These are phyloP conservation scores for Vicia faba DNA, from an alignment of 306 rosid species.

Conservation along the genomic window DNA sequence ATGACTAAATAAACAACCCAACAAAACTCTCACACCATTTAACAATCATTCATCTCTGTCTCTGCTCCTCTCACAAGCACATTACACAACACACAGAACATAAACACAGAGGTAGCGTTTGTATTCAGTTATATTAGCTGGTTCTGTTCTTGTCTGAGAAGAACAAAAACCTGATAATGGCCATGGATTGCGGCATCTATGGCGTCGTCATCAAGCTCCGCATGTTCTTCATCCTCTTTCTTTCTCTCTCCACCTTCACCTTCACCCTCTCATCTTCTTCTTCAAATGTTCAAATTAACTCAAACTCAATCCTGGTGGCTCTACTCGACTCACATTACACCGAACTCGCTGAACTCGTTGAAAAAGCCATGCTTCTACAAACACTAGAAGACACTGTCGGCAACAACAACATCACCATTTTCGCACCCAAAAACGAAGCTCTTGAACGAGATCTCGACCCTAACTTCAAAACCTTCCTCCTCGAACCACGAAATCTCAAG, in stretches of 20 bases:
- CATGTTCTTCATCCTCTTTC: not conserved
- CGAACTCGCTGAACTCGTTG: conserved; percentile 67
- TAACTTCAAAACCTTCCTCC: conserved; percentile 67
- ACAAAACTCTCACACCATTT: not conserved
- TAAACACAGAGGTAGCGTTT: conserved; percentile 6
- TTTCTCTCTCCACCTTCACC: not conserved
- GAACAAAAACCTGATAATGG: conserved; percentile 18
- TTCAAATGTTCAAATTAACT: conserved; percentile 53
- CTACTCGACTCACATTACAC: conserved; percentile 83
- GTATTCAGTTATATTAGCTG: not conserved
- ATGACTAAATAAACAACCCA: not conserved
- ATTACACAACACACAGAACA: not conserved
- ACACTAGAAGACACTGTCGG: conserved; percentile 65
- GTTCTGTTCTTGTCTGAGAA: conserved; percentile 24
- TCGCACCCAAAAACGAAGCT: conserved; percentile 76
- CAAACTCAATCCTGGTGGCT: conserved; percentile 77
- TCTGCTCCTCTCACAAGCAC: not conserved
- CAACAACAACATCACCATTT: conserved; percentile 65
- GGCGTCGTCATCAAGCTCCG: conserved; percentile 36
- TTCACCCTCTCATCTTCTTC: not conserved
- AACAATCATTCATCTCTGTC: not conserved
- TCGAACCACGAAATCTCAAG: conserved; percentile 64
- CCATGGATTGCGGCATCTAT: conserved; percentile 62
- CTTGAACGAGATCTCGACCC: conserved; percentile 73
- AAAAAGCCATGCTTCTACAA: conserved; percentile 67